A percentile compares a stretch with the other conserved stretches of the same genome.
phyloP scores from a whole-genome alignment of 2,329 filamentous ascomycete genomes.

The Botrytis pseudocinerea region DNA sequence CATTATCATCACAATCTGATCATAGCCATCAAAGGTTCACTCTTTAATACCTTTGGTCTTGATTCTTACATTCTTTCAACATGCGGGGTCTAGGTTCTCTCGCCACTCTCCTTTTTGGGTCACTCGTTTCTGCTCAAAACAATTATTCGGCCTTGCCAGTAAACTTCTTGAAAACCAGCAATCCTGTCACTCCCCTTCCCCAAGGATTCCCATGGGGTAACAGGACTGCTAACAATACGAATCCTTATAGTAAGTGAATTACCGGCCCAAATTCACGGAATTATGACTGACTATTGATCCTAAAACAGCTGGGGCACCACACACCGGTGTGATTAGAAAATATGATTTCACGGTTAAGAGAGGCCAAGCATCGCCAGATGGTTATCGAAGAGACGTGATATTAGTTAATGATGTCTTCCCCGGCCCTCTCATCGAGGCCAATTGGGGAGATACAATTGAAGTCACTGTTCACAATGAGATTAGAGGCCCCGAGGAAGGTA shows the following conservation, averaged over 20 bases:
- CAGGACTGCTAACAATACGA: slow-evolving; percentile 44
- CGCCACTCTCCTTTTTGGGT: slow-evolving; percentile 20
- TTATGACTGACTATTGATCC: background rate
- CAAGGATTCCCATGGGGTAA: slow-evolving; percentile 55
- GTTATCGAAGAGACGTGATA: slow-evolving; percentile 53
- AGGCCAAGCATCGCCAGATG: slow-evolving; percentile 43
- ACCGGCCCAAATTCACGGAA: slow-evolving; percentile 25
- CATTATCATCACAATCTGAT: slow-evolving; percentile 4
- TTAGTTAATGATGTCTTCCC: slow-evolving; percentile 41
- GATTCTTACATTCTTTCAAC: background rate
- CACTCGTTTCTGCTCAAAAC: slow-evolving; percentile 24
- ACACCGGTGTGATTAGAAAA: slow-evolving; percentile 42
- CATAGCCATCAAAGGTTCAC: background rate
- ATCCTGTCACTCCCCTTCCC: slow-evolving; percentile 43
- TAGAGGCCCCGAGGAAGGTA: slow-evolving; percentile 43
- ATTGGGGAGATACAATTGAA: slow-evolving; percentile 49
- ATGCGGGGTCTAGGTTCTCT: slow-evolving; percentile 18
- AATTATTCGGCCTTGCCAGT: slow-evolving; percentile 14
- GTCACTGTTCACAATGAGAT: slow-evolving; percentile 72
- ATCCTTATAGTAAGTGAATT: slow-evolving; percentile 37
- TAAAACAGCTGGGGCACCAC: background rate
- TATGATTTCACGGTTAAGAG: slow-evolving; percentile 40
- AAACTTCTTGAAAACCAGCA: slow-evolving; percentile 4
- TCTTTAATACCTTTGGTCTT: background rate
- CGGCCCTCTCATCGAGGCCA: slow-evolving; percentile 42